These are phyloP conservation scores for Houttuynia cordata DNA, from an alignment of 164 flowering plant genomes.

Conservation along the genomic window DNA sequence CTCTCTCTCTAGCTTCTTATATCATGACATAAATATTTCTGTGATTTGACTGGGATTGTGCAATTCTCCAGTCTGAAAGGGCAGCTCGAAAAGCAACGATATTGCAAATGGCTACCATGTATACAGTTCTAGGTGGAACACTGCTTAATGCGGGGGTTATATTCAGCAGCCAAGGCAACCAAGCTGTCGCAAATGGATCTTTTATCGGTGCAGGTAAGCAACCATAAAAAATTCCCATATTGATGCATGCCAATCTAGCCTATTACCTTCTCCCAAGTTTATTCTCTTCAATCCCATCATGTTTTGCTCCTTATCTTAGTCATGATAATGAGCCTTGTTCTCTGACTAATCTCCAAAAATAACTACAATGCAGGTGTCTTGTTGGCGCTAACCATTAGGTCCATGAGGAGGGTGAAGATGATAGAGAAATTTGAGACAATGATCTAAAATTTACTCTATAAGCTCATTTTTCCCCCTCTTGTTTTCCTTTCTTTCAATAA, in stretches of 20 bases:
- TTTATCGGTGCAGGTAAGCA: conserved; percentile 69
- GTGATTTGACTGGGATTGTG: not conserved
- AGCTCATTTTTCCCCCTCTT: not conserved
- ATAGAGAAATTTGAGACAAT: conserved; percentile 81
- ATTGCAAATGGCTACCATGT: conserved; percentile 85
- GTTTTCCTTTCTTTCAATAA: not conserved
- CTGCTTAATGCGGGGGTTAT: conserved; percentile 67
- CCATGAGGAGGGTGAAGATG: conserved; percentile 74
- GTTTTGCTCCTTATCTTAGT: not conserved
- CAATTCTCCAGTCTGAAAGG: conserved; percentile 62
- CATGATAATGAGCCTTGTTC: not conserved
- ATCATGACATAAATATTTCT: too few species aligned
- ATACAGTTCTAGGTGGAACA: conserved; percentile 77
- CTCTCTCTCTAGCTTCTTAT: not conserved
- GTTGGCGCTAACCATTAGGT: conserved; percentile 41
- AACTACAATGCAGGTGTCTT: conserved; percentile 50
- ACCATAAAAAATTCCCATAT: not conserved
- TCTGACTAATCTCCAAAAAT: not conserved
- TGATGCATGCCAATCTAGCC: not conserved
- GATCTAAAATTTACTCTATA: conserved; percentile 20
- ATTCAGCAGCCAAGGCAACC: conserved; percentile 52
- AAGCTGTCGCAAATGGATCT: conserved; percentile 55
- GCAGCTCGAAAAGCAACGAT: conserved; percentile 75
- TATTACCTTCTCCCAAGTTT: not conserved
- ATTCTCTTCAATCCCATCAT: not conserved